phyloP scores from a whole-genome alignment of 2,329 filamentous ascomycete genomes.

The Thermothelomyces thermophilus region DNA sequence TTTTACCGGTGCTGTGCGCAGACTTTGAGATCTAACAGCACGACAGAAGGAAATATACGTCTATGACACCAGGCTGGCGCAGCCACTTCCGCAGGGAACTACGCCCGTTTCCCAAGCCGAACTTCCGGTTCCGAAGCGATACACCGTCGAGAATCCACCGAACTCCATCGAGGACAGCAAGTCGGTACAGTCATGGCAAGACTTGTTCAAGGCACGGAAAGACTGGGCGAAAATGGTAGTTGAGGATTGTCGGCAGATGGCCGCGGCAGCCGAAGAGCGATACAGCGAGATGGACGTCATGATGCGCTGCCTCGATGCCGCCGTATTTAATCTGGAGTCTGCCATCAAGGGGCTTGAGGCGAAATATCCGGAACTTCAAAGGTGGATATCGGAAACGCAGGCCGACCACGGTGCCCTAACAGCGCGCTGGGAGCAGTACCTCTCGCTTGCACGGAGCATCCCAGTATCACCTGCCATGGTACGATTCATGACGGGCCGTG shows the following conservation, averaged over 20 bases:
- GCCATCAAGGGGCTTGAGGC: slow-evolving; percentile 66
- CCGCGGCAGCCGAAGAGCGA: slow-evolving; percentile 54
- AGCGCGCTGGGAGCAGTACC: slow-evolving; percentile 60
- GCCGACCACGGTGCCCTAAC: slow-evolving; percentile 61
- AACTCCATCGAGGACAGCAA: slow-evolving; percentile 75
- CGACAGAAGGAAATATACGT: slow-evolving; percentile 78
- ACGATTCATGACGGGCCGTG: slow-evolving; percentile 53
- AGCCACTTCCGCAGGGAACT: slow-evolving; percentile 44
- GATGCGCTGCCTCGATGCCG: slow-evolving; percentile 72
- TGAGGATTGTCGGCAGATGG: slow-evolving; percentile 62
- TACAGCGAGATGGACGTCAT: slow-evolving; percentile 71
- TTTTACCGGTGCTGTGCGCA: not conserved
- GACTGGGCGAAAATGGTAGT: slow-evolving; percentile 70
- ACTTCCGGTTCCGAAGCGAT: slow-evolving; percentile 46
- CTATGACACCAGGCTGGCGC: slow-evolving; percentile 75
- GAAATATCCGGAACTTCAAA: slow-evolving; percentile 63
- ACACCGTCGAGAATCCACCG: slow-evolving; percentile 60
- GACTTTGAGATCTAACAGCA: slow-evolving; percentile 4
- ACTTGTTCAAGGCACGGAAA: slow-evolving; percentile 72
- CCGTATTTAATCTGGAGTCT: slow-evolving; percentile 74
- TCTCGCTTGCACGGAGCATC: slow-evolving; percentile 57
- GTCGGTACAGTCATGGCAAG: slow-evolving; percentile 80
- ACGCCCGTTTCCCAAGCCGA: slow-evolving; percentile 40
- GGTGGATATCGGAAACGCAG: slow-evolving; percentile 62
- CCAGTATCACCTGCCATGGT: slow-evolving; percentile 61